Evolutionary conservation across 345 rosid genomes (phyloP), one percentile per base, ranked within the genome.

Genomic region (Gossypium arboreum): DNA sequence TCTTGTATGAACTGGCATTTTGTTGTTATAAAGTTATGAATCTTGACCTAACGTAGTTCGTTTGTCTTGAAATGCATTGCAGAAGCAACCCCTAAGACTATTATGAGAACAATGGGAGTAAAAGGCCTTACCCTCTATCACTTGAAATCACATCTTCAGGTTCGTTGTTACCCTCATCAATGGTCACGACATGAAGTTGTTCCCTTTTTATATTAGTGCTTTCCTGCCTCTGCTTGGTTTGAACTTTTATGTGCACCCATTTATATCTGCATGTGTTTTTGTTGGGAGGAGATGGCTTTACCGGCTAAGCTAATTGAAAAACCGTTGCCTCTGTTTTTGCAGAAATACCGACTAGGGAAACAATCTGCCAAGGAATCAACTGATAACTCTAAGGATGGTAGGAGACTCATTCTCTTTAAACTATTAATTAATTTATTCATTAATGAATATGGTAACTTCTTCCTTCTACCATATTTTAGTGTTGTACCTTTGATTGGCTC

Each of bases 111-210:
- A 2, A 93, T 93, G 98, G 93, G 93, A 52, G 98, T 93, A 68
- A 93, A 93, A 78, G 97, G 98, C 70, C 93, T 93, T 20, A 93
- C 98, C 12, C 91, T 93, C n/a, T 93, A 90, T 83, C 98, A 93
- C 79, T 80, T 93, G 67, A 93, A 93, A 82, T 90, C 96, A 65
- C 97, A 93, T 84, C 94, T 93, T 81, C 98, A 93, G 98, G 98
- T 93, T 63, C 70, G 82, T 45, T 78, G 41, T 29, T 72, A 27
- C 63, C 48, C 65, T 52, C 24, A 71, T 71, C n/a, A 60, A 13
- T 52, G 70, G 50, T 12, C 41, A 68, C 34, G 50, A 67, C 20
- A 9, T 73, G n/a, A 27, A 62, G 29, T 29, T 68, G 9, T 51
- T 34, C 29, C 41, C n/a, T 68, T 34, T 41, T 27, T 25, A 4